Evolutionary conservation across 805 yeast genomes (phyloP), one percentile per base, ranked within the genome.

Genomic region (Kazachstania bromeliacearum): DNA sequence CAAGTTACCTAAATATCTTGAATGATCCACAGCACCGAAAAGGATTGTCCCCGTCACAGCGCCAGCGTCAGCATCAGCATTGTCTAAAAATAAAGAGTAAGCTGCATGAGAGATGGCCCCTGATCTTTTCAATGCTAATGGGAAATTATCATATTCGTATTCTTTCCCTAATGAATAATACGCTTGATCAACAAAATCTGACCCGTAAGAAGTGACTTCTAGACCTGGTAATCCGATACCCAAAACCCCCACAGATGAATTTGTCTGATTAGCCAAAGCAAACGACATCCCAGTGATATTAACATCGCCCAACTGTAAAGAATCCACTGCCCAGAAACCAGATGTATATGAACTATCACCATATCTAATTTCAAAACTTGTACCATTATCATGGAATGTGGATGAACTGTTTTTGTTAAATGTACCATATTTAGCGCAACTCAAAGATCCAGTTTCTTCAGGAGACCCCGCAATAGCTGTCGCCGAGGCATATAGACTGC

Each of bases 11-110:
- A 59, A 37, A 53, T 73, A 78, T 56, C 78, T 79, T 26, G 71
- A 67, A 41, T 68, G 71, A 50, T 81, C 88, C 21, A 76, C 68
- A 24, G 78, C 89, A 30, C 89, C 88, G 61, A 81, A 81, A 34
- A 80, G 54, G 22, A 81, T 63, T 9, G 66, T 56, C 4, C 85
- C 87, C 5, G 60, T 41, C 5, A 47, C 34, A 1, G 70, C 53
- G n/a, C 66, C 57, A 1, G 60, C 41, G 5, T 47, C 34, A 1
- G 72, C 59, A 21, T 56, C 55, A 10, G 51, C 46, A 5, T 59
- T 57, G 46, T 75, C 70, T 55, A 82, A 64, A 48, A 64, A 80
- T 40, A 82, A 62, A 0, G 88, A 79, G 53, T 78, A 82, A 1
- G 73, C 73, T 27, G 65, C 63, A 34, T 68, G 67, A 29, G 66